Conservation (phyloP, 192 early-diverging fungal genomes). For the Pilobolus umbonatus region DNA sequence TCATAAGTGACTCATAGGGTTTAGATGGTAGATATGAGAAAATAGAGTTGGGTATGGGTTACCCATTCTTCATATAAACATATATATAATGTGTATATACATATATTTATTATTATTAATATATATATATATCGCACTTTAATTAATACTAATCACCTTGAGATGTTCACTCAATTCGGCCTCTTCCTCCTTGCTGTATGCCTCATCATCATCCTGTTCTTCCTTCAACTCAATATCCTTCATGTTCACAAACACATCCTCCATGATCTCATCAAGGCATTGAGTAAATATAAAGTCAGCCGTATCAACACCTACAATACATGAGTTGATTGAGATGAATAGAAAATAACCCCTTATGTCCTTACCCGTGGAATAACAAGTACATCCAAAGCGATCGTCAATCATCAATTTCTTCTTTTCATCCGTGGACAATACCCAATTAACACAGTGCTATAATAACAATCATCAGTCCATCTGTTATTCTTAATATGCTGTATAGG, state of each 20-base stretch:
- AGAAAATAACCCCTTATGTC: background rate
- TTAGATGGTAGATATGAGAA: no score
- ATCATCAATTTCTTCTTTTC: background rate
- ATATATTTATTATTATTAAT: no score
- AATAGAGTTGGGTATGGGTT: no score
- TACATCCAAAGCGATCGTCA: slow-evolving; percentile 25
- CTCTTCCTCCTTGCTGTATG: slow-evolving; percentile 2
- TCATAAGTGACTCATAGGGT: no score
- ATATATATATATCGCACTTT: no score
- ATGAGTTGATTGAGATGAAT: background rate
- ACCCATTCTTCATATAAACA: no score
- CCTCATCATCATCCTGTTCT: background rate
- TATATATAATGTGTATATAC: no score
- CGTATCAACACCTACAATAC: slow-evolving; percentile 22
- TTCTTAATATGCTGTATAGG: no score
- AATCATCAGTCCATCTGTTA: no score
- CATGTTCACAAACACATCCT: slow-evolving; percentile 12
- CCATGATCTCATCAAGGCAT: slow-evolving; percentile 17
- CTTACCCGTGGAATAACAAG: slow-evolving; percentile 21
- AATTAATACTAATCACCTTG: background rate
- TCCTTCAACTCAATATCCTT: slow-evolving; percentile 11
- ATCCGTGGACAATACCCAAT: slow-evolving; percentile 14
- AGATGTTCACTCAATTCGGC: slow-evolving; percentile 13
- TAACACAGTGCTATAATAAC: slow-evolving; percentile 13
- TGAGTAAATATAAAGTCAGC: slow-evolving; percentile 20